Evolutionary conservation across 805 yeast species (phyloP), one percentile per base, ranked within the genome.

Genomic region (Lipomyces yamanashiensis): DNA sequence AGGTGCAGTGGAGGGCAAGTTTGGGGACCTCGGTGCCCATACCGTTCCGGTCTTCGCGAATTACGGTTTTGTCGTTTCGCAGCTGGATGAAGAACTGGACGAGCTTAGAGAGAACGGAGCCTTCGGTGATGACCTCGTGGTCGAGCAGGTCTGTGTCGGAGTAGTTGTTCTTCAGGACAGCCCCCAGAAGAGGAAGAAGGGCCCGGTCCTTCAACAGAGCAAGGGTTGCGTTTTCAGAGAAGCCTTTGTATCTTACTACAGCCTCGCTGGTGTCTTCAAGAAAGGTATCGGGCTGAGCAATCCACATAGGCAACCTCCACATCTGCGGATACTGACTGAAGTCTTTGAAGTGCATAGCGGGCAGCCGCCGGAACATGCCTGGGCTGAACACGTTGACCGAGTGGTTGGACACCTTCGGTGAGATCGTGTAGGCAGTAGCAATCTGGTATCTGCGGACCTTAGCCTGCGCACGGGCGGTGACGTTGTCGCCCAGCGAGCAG

Each of bases 51-150:
- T 28, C 28, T 2, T 2, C 28, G 28, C n/a, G n/a, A n/a, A n/a
- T n/a, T n/a, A 5, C 28, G 28, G 28, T 28, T 2, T 43, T 17
- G 9, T 43, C 21, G 34, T 2, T 5, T 10, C 17, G 52, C 36
- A 21, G 12, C 15, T 8, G 9, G 7, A 52, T 52, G 7, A 52
- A 37, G 41, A 19, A 54, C 15, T 54, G 40, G n/a, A 41, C n/a
- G 7, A 54, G 13, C 3, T 44, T 40, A 15, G 58, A 39, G 2
- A 54, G 58, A 9, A 44, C 39, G 17, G 49, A 40, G 12, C 19
- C 36, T 2, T 54, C 58, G 12, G 58, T 33, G 23, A 54, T 41
- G 17, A 54, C 39, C n/a, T 54, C 47, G 43, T 54, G 47, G 23
- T 51, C 55, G 9, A 37, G 15, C 23, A 51, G 21, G 8, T 39